Evolutionary conservation across 129 eudicot genomes (phyloP), one percentile per base, ranked within the genome.

Genomic region (Lactuca sativa): DNA sequence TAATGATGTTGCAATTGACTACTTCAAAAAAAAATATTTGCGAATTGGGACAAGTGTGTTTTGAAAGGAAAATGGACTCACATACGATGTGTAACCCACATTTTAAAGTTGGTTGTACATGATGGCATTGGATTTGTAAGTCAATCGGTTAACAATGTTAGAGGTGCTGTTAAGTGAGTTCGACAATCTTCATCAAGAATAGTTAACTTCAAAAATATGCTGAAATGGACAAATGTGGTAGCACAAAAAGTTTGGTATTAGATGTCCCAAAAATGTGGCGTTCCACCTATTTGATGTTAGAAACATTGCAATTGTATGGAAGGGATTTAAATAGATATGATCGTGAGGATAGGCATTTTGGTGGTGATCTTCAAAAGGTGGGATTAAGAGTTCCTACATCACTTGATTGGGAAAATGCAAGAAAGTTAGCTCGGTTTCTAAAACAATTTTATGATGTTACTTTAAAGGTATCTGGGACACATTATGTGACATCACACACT

Each of bases 391-490:
- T 21, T 38, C 74, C 74, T 2, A 30, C n/a, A 8, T 58, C 34
- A 36, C 37, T 59, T 1, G 71, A 72, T 79, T 67, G 71, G 73
- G 33, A 59, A 5, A 48, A 25, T 38, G 74, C 66, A 5, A 61
- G 47, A 6, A 15, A 16, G 21, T 40, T 69, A 30, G 8, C 62
- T 13, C 47, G n/a, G 7, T 43, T 67, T 62, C 25, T 80, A 18
- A 70, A 69, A 18, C 18, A 14, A 3, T 80, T 80, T 18, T 48
- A 67, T 69, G 76, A 74, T 13, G 51, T 62, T 3, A 73, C 84
- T 14, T 49, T 59, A 43, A n/a, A 38, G 13, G 55, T 80, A 6
- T 74, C 62, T 1, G 77, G 72, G 1, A 49, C 72, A 49, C 59
- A 40, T 1, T 55, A 68, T 68, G 80, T 70, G 7, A 80, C 80